Conservation (phyloP, 2,329 filamentous ascomycete genomes). For the Lasiodiplodia theobromae region DNA sequence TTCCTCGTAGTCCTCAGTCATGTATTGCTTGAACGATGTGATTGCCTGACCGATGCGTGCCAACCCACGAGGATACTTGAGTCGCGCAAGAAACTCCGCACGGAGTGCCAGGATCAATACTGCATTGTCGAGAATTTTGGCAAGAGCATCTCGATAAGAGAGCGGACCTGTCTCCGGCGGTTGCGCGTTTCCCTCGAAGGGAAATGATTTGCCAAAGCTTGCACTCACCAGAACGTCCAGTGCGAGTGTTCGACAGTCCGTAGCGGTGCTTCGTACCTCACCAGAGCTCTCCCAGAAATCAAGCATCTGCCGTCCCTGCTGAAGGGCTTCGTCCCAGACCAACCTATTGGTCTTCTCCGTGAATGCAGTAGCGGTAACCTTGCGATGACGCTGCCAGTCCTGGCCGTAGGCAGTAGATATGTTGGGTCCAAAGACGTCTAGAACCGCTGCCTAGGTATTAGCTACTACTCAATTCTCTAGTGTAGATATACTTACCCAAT, state of each 20-base stretch:
- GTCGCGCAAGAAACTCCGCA: conserved; percentile 1
- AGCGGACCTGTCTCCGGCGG: background rate
- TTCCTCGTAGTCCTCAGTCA: conserved; percentile 30
- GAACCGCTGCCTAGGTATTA: conserved; percentile 19
- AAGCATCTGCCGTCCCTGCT: conserved; percentile 10
- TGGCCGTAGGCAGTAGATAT: conserved; percentile 37
- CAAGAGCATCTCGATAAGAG: background rate
- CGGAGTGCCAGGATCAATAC: conserved; percentile 29
- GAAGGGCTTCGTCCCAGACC: conserved; percentile 36
- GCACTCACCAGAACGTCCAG: conserved; percentile 14
- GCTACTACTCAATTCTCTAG: background rate
- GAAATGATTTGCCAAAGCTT: conserved; percentile 15
- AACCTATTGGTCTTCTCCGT: conserved; percentile 51
- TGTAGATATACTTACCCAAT: background rate
- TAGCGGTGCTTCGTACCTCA: background rate
- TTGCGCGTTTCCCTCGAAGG: background rate
- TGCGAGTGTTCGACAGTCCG: conserved; percentile 8
- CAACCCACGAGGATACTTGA: conserved; percentile 5
- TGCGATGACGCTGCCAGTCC: conserved; percentile 54
- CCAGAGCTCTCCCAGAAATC: background rate
- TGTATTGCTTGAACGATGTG: conserved; percentile 31
- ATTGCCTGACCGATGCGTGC: conserved; percentile 31
- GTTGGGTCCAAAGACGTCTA: conserved; percentile 45
- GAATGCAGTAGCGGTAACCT: conserved; percentile 52
- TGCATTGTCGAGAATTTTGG: conserved; percentile 25